Evolutionary conservation across 345 rosid species (phyloP).

Genomic region (Litchi chinensis): DNA sequence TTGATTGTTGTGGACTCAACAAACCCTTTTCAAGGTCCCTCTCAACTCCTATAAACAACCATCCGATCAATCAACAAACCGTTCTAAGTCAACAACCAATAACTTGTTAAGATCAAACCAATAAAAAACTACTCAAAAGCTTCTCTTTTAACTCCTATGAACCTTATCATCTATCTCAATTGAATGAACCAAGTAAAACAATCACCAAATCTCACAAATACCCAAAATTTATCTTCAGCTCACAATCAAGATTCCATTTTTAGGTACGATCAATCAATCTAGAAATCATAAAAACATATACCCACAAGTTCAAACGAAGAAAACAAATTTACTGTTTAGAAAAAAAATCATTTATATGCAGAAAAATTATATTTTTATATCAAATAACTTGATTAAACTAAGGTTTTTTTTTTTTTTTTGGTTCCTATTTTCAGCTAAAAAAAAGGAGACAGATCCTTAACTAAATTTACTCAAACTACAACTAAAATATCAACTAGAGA

Average conservation of each 20-base stretch:
- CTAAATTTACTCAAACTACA: slow-evolving; percentile 3
- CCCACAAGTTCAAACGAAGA: not conserved
- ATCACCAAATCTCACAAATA: slow-evolving; percentile 18
- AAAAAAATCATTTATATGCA: not conserved
- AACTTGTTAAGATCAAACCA: not conserved
- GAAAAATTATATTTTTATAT: not conserved
- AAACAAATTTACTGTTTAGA: not conserved
- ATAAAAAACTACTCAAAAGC: slow-evolving; percentile 6
- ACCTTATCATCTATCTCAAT: slow-evolving; percentile 20
- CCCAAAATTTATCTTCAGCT: slow-evolving; percentile 16
- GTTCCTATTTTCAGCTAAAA: not conserved
- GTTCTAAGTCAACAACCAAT: slow-evolving; percentile 7
- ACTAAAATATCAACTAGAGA: not conserved
- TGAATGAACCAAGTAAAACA: not conserved
- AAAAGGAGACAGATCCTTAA: not conserved
- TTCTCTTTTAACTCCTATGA: slow-evolving; percentile 26
- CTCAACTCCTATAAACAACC: slow-evolving; percentile 47
- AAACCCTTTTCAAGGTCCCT: slow-evolving; percentile 72
- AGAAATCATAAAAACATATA: not conserved
- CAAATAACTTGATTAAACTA: not conserved
- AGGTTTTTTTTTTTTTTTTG: not conserved
- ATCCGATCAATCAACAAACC: slow-evolving; percentile 16
- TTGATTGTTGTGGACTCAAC: slow-evolving; percentile 29
- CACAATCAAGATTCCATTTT: slow-evolving; percentile 6
- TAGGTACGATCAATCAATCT: not conserved